phyloP scores from a whole-genome alignment of 163 green algal genomes.

The Chlamydomonas reinhardtii region DNA sequence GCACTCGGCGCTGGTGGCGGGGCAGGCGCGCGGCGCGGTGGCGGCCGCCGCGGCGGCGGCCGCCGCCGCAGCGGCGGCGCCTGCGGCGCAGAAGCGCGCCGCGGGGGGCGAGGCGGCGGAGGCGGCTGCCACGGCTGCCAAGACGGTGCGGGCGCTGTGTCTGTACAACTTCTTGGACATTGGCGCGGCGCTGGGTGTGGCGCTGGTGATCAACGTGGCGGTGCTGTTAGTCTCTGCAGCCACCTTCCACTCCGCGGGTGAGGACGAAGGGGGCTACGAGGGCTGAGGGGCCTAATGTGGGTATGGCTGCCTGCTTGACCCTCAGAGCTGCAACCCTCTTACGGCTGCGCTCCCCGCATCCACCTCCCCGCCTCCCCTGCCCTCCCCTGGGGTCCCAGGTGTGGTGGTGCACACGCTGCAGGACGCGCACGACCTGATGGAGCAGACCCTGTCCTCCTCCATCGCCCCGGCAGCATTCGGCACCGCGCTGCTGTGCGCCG shows the following conservation, averaged over 20 bases:
- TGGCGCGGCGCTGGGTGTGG: constrained; percentile 67
- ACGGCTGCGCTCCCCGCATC: too few relatives aligned
- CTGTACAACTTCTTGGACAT: constrained; percentile 76
- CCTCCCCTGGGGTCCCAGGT: constrained; percentile 42
- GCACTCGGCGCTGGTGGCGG: constrained; percentile 65
- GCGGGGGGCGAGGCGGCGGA: background rate
- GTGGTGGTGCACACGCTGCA: constrained; percentile 71
- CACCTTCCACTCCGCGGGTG: constrained; percentile 70
- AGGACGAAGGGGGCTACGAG: too few relatives aligned
- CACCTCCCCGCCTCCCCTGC: background rate
- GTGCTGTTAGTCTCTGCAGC: constrained; percentile 75
- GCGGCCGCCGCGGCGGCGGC: background rate
- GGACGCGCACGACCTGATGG: constrained; percentile 76
- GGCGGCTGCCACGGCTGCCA: too few relatives aligned
- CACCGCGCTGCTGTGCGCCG: constrained; percentile 68
- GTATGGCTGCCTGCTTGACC: too few relatives aligned
- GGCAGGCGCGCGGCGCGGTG: constrained; percentile 20
- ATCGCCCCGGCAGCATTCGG: constrained; percentile 71
- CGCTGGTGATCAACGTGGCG: constrained; percentile 76
- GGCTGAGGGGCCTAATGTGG: too few relatives aligned
- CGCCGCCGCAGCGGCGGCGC: background rate
- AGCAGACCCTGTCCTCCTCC: constrained; percentile 65
- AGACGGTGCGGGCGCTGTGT: constrained; percentile 29
- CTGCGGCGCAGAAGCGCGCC: background rate
- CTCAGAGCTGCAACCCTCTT: too few relatives aligned